Base-by-base conservation (phyloP, 2,329 filamentous ascomycete species). In the Dothiorella sarmentorum region DNA sequence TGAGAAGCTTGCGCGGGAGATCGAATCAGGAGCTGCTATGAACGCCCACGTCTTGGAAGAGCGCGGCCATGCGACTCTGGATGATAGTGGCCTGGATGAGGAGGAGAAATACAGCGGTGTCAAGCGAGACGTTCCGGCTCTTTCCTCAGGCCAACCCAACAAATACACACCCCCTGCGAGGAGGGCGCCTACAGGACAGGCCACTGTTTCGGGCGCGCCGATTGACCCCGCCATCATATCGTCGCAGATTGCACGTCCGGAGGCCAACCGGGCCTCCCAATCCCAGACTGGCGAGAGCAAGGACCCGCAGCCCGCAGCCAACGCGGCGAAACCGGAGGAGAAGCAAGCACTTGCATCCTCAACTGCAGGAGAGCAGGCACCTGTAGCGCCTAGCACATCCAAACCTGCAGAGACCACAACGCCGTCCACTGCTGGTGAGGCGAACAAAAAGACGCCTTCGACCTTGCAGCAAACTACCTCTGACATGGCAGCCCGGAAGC, bases 71-170 rank as follows among this genome's bases (percentile, higher is more conserved):
- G 82, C 81, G 11, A 78, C 81, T 9, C 81, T 84, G 37, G 83
- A 88, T 55, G 85, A 86, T 53, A 85, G 83, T 60, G 87, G 85
- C 13, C 74, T 82, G 26, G 90, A 96, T 63, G 94, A 99, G 74
- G 94, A 99, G 76, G 92, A 95, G 70, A 97, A 94, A 85, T 97
- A 97, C 76, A 97, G 92, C 69, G 93, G 93, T 70, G 94, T 99
- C 58, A 87, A 87, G 62, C 86, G 93, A 63, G 76, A 79, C 58
- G 88, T 88, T 66, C 83, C 87, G 5, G 82, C 88, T n/a, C 79
- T 95, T 29, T 71, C 78, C 26, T 81, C 80, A 59, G 80, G 82
- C 9, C 78, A 80, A 56, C 73, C 81, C 20, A 85, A 85, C 73
- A 93, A 90, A 73, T 99, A 99, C 72, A 96, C 89, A 0, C 93